phyloP scores from a whole-genome alignment of 2,329 filamentous ascomycete species.

The Stagonosporopsis vannaccii region DNA sequence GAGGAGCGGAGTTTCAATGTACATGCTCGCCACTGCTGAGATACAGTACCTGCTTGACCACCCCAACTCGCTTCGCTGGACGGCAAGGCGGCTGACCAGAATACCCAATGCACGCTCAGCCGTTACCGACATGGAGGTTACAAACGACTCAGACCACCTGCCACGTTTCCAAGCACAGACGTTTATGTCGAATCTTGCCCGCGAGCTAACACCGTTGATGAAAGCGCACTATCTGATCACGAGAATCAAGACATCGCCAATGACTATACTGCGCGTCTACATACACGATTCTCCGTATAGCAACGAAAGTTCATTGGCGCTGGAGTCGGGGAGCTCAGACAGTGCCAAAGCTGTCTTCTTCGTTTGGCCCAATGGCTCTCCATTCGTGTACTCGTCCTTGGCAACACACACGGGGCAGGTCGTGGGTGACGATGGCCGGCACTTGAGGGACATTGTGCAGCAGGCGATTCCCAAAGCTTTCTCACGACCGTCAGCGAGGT shows the following conservation, averaged over 20 bases:
- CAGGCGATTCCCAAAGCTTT: slow-evolving; percentile 84
- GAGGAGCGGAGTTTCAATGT: slow-evolving; percentile 62
- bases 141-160: slow-evolving; percentile 50
- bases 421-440: slow-evolving; percentile 53
- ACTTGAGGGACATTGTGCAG: slow-evolving; percentile 73
- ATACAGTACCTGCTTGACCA: slow-evolving; percentile 63
- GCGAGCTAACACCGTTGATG: slow-evolving; percentile 76
- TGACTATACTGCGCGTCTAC: slow-evolving; percentile 79
- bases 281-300: slow-evolving; percentile 84
- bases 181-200: slow-evolving; percentile 78
- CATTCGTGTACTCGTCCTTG: slow-evolving; percentile 73
- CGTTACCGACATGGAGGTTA: slow-evolving; percentile 47
- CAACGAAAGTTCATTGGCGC: slow-evolving; percentile 50
- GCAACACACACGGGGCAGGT: slow-evolving; percentile 49
- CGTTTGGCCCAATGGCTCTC: slow-evolving; percentile 81
- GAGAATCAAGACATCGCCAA: slow-evolving; percentile 70
- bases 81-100: slow-evolving; percentile 57
- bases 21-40: slow-evolving; percentile 63
- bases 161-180: slow-evolving; percentile 82
- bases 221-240: slow-evolving; percentile 86
- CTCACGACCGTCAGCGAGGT: slow-evolving; percentile 75
- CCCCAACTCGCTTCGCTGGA: slow-evolving; percentile 60
- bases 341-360: slow-evolving; percentile 77
- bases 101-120: slow-evolving; percentile 38
- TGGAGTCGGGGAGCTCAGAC: slow-evolving; percentile 55